These are phyloP conservation scores for Amaranthus cruentus DNA, from an alignment of 148 eudicot genomes.

Conservation along the genomic window DNA sequence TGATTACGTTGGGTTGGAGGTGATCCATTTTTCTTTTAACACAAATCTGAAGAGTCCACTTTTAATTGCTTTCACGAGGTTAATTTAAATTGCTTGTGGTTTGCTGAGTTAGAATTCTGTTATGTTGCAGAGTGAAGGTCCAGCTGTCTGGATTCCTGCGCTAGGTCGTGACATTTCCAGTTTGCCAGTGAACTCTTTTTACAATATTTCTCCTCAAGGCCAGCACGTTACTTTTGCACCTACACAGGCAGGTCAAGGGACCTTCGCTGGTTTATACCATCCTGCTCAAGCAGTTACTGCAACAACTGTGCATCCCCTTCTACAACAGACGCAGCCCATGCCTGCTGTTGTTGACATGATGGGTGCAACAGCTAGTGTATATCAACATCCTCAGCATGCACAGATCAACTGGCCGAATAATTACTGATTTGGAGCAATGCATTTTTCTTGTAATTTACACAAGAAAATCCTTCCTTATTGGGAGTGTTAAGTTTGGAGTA, in stretches of 20 bases:
- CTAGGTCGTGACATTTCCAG: constrained; percentile 67
- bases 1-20: not conserved
- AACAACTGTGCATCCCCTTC: constrained; percentile 53
- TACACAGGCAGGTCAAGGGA: constrained; percentile 53
- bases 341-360: constrained; percentile 53
- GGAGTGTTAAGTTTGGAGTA: constrained; percentile 22
- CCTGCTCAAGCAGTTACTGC: constrained; percentile 59
- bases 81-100: not conserved
- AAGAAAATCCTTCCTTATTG: not conserved
- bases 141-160: constrained; percentile 63
- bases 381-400: constrained; percentile 68
- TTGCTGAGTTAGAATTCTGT: not conserved
- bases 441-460: constrained; percentile 16
- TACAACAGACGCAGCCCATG: constrained; percentile 75
- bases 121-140: constrained; percentile 67
- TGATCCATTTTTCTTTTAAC: not conserved
- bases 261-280: constrained; percentile 59
- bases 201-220: constrained; percentile 63
- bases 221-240: constrained; percentile 57
- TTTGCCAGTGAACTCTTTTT: constrained; percentile 58
- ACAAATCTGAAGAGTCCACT: not conserved
- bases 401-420: constrained; percentile 78
- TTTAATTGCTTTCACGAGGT: not conserved
- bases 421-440: constrained; percentile 36
- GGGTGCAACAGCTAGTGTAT: constrained; percentile 51